These are phyloP conservation scores for Penicillium parvum DNA, from an alignment of 495 filamentous ascomycete species.

Conservation along the genomic window DNA sequence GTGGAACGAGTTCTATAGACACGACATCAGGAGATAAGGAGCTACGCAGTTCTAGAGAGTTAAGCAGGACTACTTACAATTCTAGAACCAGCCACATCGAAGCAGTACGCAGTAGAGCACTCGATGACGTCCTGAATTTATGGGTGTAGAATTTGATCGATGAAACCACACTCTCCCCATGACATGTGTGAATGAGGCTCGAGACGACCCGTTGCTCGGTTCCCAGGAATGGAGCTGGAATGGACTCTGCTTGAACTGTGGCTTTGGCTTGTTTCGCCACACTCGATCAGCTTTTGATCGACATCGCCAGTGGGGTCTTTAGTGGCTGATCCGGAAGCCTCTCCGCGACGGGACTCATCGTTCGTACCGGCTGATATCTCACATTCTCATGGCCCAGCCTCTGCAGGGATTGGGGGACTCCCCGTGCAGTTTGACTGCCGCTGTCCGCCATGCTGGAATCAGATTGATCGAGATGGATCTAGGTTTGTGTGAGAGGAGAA, in stretches of 20 bases:
- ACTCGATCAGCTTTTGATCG: neutral
- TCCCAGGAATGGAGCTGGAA: conserved; percentile 15
- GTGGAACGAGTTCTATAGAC: neutral
- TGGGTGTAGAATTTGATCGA: conserved; percentile 7
- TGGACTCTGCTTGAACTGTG: too few relatives aligned
- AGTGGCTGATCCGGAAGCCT: conserved; percentile 19
- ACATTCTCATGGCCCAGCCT: conserved; percentile 24
- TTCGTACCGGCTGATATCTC: conserved; percentile 24
- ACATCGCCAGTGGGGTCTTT: conserved; percentile 1
- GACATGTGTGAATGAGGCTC: too few relatives aligned
- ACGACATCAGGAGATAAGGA: too few relatives aligned
- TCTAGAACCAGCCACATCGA: conserved; percentile 14
- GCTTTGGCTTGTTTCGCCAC: conserved; percentile 9
- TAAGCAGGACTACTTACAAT: too few relatives aligned
- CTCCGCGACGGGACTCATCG: conserved; percentile 1
- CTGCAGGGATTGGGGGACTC: conserved; percentile 18
- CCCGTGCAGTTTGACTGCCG: neutral
- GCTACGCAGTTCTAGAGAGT: too few relatives aligned
- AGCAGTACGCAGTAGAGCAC: too few relatives aligned
- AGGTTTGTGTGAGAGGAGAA: too few relatives aligned
- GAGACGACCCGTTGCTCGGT: conserved; percentile 24
- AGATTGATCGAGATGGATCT: neutral
- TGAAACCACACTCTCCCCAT: conserved; percentile 18
- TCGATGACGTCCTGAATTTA: too few relatives aligned
- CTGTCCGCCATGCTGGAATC: neutral